Percentiles rank a stretch among this genome's conserved stretches.
phyloP scores from a whole-genome alignment of 2,329 filamentous ascomycete genomes.

The Cladosporium sp. region DNA sequence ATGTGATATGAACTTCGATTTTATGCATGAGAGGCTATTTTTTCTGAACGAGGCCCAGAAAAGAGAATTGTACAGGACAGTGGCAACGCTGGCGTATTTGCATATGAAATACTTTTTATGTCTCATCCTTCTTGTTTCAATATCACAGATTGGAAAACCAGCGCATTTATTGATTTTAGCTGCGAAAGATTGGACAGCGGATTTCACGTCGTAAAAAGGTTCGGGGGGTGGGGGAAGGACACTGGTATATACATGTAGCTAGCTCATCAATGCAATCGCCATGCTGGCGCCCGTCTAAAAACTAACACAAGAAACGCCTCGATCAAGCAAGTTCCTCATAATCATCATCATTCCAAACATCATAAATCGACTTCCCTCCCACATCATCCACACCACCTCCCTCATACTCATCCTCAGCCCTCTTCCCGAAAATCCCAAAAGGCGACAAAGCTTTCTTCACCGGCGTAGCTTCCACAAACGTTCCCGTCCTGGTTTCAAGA shows the following conservation, averaged over 20 bases:
- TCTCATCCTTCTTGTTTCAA: no score
- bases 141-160: no score
- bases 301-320: no score
- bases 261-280: not conserved
- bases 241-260: not conserved
- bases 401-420: conserved; percentile 19
- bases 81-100: not conserved
- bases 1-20: not conserved
- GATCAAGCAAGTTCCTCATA: conserved; percentile 39
- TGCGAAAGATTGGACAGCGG: not conserved
- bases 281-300: not conserved
- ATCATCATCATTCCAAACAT: conserved; percentile 47
- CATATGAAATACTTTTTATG: not conserved
- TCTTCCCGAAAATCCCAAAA: not conserved
- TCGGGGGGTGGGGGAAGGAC: not conserved
- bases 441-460: not conserved
- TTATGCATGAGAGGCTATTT: not conserved
- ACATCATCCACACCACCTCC: conserved; percentile 10
- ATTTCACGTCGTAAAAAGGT: not conserved
- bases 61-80: not conserved
- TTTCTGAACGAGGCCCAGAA: not conserved
- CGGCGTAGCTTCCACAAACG: conserved; percentile 22
- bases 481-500: not conserved
- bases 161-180: no score
- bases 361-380: conserved; percentile 20